These are phyloP conservation scores for Eremomyces bilateralis DNA, from an alignment of 495 filamentous ascomycete genomes.

Conservation along the genomic window DNA sequence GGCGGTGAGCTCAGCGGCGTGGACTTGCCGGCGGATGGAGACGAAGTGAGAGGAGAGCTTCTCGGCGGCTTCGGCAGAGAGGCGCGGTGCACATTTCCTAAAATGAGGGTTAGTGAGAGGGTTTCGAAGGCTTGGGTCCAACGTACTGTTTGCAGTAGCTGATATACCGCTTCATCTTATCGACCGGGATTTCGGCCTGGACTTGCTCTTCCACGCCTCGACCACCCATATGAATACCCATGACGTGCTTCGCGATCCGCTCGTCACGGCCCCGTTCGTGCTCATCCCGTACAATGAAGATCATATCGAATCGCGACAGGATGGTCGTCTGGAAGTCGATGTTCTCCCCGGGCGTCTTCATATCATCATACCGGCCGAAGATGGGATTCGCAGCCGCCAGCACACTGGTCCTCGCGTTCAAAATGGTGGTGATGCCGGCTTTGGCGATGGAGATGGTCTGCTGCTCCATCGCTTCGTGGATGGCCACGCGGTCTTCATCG, in stretches of 20 bases:
- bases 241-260: slow-evolving; percentile 86
- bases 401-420: slow-evolving; percentile 89
- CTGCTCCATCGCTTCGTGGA: slow-evolving; percentile 99
- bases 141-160: slow-evolving; percentile 89
- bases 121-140: slow-evolving; percentile 15
- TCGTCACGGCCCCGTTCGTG: slow-evolving; percentile 82
- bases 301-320: slow-evolving; percentile 97
- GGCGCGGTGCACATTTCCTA: slow-evolving; percentile 78
- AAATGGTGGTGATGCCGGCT: slow-evolving; percentile 94
- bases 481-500: slow-evolving; percentile 94
- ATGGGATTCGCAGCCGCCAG: slow-evolving; percentile 94
- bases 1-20: slow-evolving; percentile 67
- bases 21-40: slow-evolving; percentile 82
- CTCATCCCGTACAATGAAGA: slow-evolving; percentile 95
- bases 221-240: slow-evolving; percentile 91
- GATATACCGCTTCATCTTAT: slow-evolving; percentile 96
- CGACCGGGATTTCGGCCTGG: slow-evolving; percentile 71
- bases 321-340: slow-evolving; percentile 99
- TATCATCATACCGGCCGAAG: slow-evolving; percentile 92
- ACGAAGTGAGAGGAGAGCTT: slow-evolving; percentile 97
- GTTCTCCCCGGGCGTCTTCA: slow-evolving; percentile 95
- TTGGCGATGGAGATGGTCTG: slow-evolving; percentile 99
- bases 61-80: slow-evolving; percentile 81
- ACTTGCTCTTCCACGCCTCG: slow-evolving; percentile 63
- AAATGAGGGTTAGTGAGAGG: background rate